Conservation (phyloP, 768 basidiomycete species). For the Mycena galopus region DNA sequence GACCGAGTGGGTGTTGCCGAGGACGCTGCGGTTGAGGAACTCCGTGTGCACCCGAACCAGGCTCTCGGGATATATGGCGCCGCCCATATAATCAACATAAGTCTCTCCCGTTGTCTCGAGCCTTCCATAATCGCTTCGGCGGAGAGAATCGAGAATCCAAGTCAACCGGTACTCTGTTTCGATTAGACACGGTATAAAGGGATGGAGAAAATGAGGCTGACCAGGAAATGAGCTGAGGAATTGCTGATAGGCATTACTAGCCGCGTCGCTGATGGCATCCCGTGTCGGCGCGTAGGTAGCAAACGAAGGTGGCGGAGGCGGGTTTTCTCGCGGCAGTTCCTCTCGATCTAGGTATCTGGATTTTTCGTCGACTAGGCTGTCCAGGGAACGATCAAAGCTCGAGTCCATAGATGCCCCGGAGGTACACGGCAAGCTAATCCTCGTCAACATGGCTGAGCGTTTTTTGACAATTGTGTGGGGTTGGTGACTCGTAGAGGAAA, state of each 20-base stretch:
- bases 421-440: slow-evolving; percentile 55
- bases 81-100: slow-evolving; percentile 92
- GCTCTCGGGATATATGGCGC: slow-evolving; percentile 83
- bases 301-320: slow-evolving; percentile 48
- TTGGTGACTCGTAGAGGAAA: slow-evolving; percentile 40
- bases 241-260: slow-evolving; percentile 36
- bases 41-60: slow-evolving; percentile 78
- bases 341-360: slow-evolving; percentile 23
- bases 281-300: slow-evolving; percentile 44
- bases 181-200: not conserved
- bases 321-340: slow-evolving; percentile 9
- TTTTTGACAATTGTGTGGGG: slow-evolving; percentile 29
- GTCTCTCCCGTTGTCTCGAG: slow-evolving; percentile 75
- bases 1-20: slow-evolving; percentile 89
- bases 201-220: slow-evolving; percentile 18
- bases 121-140: slow-evolving; percentile 71
- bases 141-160: slow-evolving; percentile 78
- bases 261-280: slow-evolving; percentile 32
- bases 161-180: slow-evolving; percentile 71
- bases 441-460: slow-evolving; percentile 54
- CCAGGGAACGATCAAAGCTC: slow-evolving; percentile 54
- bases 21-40: slow-evolving; percentile 73
- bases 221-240: slow-evolving; percentile 41
- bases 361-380: slow-evolving; percentile 48
- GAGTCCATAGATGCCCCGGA: slow-evolving; percentile 50